Base-by-base conservation (phyloP, 2,329 filamentous ascomycete species). In the Nemania serpens region DNA sequence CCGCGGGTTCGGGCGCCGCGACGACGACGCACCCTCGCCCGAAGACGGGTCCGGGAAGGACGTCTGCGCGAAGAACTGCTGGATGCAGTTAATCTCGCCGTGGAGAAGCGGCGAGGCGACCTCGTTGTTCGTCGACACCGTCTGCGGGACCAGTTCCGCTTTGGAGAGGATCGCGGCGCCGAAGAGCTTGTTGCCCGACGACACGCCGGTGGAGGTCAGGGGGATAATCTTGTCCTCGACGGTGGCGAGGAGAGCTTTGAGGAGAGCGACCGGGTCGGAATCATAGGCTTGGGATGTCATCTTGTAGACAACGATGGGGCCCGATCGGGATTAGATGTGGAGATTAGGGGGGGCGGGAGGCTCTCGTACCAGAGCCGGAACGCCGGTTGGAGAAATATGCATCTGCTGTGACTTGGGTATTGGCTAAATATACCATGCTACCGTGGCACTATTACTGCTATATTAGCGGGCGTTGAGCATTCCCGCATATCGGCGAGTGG, bases 21-120 rank as follows among this genome's bases (percentile, higher is more conserved):
- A 17, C 3, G 61, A 42, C n/a, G 37, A 2, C 15, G 39, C 10
- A n/a, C 20, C 18, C 22, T 5, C n/a, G n/a, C n/a, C 12, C 36
- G 22, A 50, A 2, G 39, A 17, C 2, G 50, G 6, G 17, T 36
- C 18, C 1, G 76, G 70, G 61, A 74, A 73, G 18, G 68, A 68
- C 1, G 69, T 69, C 48, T 62, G 49, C 0, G 76, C 76, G 73
- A 84, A 86, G 75, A 86, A 86, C 34, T 79, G 73, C 66, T 85
- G 82, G 71, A 86, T 85, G 75, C 83, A 86, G 71, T 85, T 83
- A 71, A 86, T 84, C 66, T 86, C 84, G 62, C 83, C 84, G 70
- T 86, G 84, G 9, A 86, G 76, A 3, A 86, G 76, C 1, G 84
- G 84, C 4, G 83, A 85, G 1, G 70, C 70, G 11, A 77, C 76